These are phyloP conservation scores for Eimeria necatrix DNA, from an alignment of 169 alveolate genomes.

Conservation along the genomic window DNA sequence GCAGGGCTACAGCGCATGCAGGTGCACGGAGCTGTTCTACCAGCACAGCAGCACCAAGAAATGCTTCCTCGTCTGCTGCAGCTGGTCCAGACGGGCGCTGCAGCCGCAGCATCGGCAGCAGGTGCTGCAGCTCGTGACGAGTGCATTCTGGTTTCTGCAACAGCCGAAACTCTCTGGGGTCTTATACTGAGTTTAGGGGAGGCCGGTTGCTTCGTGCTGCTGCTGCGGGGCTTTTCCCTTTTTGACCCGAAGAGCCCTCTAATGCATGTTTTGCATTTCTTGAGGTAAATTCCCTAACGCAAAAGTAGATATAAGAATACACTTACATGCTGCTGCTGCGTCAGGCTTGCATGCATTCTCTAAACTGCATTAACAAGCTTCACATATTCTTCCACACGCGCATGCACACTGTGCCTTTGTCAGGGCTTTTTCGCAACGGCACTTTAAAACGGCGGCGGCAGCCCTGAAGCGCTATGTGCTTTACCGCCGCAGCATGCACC, in stretches of 20 bases:
- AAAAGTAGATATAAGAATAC: background rate
- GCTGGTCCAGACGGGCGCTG: slow-evolving; percentile 25
- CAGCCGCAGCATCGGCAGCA: slow-evolving; percentile 30
- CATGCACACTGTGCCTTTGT: background rate
- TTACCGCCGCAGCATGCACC: slow-evolving; percentile 47
- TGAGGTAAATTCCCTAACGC: slow-evolving; percentile 10
- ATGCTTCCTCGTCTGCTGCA: slow-evolving; percentile 49
- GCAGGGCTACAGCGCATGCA: slow-evolving; percentile 62
- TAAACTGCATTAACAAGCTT: background rate
- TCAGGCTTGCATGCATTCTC: background rate
- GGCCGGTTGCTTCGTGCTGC: slow-evolving; percentile 50
- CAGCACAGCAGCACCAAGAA: background rate
- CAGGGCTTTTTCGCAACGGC: slow-evolving; percentile 77
- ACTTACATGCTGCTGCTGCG: background rate
- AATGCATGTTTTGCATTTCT: slow-evolving; percentile 65
- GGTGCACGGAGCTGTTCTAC: slow-evolving; percentile 31
- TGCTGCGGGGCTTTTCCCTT: slow-evolving; percentile 71
- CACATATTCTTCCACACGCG: background rate
- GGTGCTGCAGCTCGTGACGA: slow-evolving; percentile 71
- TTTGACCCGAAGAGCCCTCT: slow-evolving; percentile 64
- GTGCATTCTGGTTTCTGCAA: slow-evolving; percentile 43
- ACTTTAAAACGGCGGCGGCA: slow-evolving; percentile 37
- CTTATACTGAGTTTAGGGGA: slow-evolving; percentile 47
- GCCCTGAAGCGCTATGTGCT: slow-evolving; percentile 69
- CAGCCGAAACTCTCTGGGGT: slow-evolving; percentile 52